Evolutionary conservation across 768 basidiomycete genomes (phyloP), one percentile per base, ranked within the genome.

Genomic region (Sarcomyxa edulis): DNA sequence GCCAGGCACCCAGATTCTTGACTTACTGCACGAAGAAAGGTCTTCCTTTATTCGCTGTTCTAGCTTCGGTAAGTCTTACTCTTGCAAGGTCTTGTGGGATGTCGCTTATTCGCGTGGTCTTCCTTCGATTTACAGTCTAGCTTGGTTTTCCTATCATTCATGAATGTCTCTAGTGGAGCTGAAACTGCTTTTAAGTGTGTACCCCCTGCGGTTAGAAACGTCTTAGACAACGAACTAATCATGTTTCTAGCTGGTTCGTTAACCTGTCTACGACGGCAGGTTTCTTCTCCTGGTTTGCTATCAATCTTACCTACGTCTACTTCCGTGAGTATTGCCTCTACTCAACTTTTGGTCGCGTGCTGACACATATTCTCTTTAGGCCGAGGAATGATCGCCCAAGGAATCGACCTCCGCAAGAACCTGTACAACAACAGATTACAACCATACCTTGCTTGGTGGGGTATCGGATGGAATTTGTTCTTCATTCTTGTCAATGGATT

Each of bases 271-370:
- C 83, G 8, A 75, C 81, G 23, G 78, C 73, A 29, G 81, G 82
- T 6, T 83, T 85, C 63, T 67, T 81, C 48, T 64, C 72, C 32
- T 87, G 84, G 84, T 66, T 69, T 43, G 54, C 72, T 24, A 78
- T 85, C 56, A 82, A 82, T 55, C 40, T 84, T 20, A 85, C 85
- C 11, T 91, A 83, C 61, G 51, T 85, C 38, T 75, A 62, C 59
- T 89, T 83, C 68, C 73, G 81, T 78, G 45, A 46, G 79, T 65
- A 32, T 20, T 32, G 1, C 21, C 39, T 4, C 28, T 11, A 20
- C 21, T 8, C 20, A 20, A 21, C 37, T 26, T 28, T 9, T n/a
- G 18, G 4, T 21, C 18, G 3, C 6, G 10, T 20, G 16, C 26
- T 10, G 3, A 11, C 31, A 18, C 11, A 24, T n/a, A 12, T 21